Evolutionary conservation across 2,329 filamentous ascomycete genomes (phyloP).

Genomic region (Exophiala xenobiotica): DNA sequence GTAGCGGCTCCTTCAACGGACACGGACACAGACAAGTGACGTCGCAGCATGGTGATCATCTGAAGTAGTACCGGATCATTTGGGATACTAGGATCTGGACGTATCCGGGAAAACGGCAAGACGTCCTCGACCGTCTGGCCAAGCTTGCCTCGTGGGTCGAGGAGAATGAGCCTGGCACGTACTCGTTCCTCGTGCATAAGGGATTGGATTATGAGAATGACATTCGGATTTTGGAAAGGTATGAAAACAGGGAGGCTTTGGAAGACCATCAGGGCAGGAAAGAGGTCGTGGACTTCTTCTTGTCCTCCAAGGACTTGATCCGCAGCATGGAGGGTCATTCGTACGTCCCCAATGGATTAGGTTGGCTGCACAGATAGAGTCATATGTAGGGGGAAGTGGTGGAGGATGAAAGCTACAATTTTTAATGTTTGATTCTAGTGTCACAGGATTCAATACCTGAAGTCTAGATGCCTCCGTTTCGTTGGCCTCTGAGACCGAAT

Average conservation of each 20-base stretch:
- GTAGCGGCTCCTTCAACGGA: slow-evolving; percentile 23
- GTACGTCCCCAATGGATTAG: slow-evolving; percentile 3
- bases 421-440: too few relatives aligned
- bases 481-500: too few relatives aligned
- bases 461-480: too few relatives aligned
- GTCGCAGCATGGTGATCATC: too few relatives aligned
- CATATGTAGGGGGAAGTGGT: too few relatives aligned
- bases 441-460: too few relatives aligned
- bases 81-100: slow-evolving; percentile 34
- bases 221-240: slow-evolving; percentile 1
- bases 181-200: slow-evolving; percentile 6
- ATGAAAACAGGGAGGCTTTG: neutral
- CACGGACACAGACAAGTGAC: too few relatives aligned
- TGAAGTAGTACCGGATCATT: too few relatives aligned
- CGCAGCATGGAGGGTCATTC: slow-evolving; percentile 1
- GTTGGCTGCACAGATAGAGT: slow-evolving; percentile 10
- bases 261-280: neutral
- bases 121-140: slow-evolving; percentile 13
- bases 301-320: neutral
- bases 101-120: slow-evolving; percentile 16
- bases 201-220: slow-evolving; percentile 2
- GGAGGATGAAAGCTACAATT: too few relatives aligned
- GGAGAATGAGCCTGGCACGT: slow-evolving; percentile 3
- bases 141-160: slow-evolving; percentile 23
- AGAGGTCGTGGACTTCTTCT: neutral